A percentile compares a stretch with the other conserved stretches of the same genome.
phyloP scores from a whole-genome alignment of 805 yeast genomes.

The Komagataella pastoris region DNA sequence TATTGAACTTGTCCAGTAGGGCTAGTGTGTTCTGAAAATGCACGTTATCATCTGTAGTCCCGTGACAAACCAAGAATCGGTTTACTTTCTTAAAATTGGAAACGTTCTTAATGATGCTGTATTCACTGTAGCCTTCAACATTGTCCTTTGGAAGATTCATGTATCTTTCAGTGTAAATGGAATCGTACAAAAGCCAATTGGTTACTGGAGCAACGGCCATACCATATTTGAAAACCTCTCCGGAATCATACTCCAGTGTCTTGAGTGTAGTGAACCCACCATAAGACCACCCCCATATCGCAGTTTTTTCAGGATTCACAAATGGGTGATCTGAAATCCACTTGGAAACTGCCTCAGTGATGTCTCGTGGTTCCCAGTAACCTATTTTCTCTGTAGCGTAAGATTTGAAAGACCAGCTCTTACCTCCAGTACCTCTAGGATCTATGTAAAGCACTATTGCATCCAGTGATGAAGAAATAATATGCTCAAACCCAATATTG shows the following conservation, averaged over 20 bases:
- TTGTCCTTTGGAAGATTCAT: slow-evolving; percentile 45
- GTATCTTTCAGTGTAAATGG: slow-evolving; percentile 70
- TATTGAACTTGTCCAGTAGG: slow-evolving; percentile 46
- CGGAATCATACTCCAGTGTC: slow-evolving; percentile 54
- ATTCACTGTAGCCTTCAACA: slow-evolving; percentile 29
- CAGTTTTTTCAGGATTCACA: slow-evolving; percentile 40
- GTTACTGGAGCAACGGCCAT: slow-evolving; percentile 83
- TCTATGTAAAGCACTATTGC: slow-evolving; percentile 57
- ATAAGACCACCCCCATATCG: slow-evolving; percentile 84
- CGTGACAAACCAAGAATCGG: slow-evolving; percentile 62
- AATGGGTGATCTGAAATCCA: slow-evolving; percentile 32
- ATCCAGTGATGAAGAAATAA: slow-evolving; percentile 40
- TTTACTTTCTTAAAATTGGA: slow-evolving; percentile 29
- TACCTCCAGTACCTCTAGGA: slow-evolving; percentile 76
- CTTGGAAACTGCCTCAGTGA: slow-evolving; percentile 33
- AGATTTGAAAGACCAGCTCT: slow-evolving; percentile 53
- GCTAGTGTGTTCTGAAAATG: slow-evolving; percentile 60
- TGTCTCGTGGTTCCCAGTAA: slow-evolving; percentile 65
- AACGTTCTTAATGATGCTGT: slow-evolving; percentile 28
- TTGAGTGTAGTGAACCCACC: slow-evolving; percentile 73
- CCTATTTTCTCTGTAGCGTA: slow-evolving; percentile 50
- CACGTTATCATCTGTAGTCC: slow-evolving; percentile 78
- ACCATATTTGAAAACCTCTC: slow-evolving; percentile 56
- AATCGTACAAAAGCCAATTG: slow-evolving; percentile 62
- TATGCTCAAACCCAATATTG: slow-evolving; percentile 42